A percentile compares a stretch with the other conserved stretches of the same genome.
phyloP scores from a whole-genome alignment of 192 early-diverging fungal genomes.

The Phycomyces blakesleeanus region DNA sequence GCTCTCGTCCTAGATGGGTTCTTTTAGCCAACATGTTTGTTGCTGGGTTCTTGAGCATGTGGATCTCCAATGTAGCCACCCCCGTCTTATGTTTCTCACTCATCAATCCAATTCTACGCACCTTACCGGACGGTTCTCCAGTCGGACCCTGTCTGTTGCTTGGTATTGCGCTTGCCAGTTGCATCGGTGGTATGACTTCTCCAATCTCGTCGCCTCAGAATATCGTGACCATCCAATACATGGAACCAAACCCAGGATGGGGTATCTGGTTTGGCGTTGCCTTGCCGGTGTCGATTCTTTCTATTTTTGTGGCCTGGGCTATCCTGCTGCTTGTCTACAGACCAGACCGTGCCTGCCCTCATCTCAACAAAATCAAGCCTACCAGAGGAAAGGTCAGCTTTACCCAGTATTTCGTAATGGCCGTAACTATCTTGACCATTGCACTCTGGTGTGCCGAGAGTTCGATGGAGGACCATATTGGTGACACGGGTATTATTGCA shows the following conservation, averaged over 20 bases:
- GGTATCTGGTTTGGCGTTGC: slow-evolving; percentile 65
- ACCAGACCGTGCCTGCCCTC: slow-evolving; percentile 48
- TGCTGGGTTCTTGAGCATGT: slow-evolving; percentile 71
- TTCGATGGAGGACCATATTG: slow-evolving; percentile 52
- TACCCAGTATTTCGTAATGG: slow-evolving; percentile 54
- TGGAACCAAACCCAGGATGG: slow-evolving; percentile 67
- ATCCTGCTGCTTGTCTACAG: slow-evolving; percentile 61
- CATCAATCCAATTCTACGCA: slow-evolving; percentile 67
- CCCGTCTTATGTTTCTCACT: slow-evolving; percentile 76
- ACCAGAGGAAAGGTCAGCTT: slow-evolving; percentile 40
- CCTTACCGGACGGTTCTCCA: slow-evolving; percentile 51
- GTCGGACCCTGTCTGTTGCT: slow-evolving; percentile 67
- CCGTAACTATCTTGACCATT: slow-evolving; percentile 60
- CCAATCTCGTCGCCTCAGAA: slow-evolving; percentile 80
- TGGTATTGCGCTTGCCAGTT: slow-evolving; percentile 72
- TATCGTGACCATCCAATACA: slow-evolving; percentile 71
- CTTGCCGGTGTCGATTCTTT: slow-evolving; percentile 62
- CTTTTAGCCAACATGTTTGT: slow-evolving; percentile 77
- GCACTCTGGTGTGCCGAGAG: slow-evolving; percentile 68
- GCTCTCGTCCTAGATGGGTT: slow-evolving; percentile 60
- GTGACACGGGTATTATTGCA: slow-evolving; percentile 73
- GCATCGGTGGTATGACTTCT: slow-evolving; percentile 75
- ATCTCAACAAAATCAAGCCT: slow-evolving; percentile 38
- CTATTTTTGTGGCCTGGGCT: slow-evolving; percentile 61
- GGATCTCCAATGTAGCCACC: slow-evolving; percentile 78